Evolutionary conservation across 768 basidiomycete species (phyloP).

Genomic region (Podaxis sp.): DNA sequence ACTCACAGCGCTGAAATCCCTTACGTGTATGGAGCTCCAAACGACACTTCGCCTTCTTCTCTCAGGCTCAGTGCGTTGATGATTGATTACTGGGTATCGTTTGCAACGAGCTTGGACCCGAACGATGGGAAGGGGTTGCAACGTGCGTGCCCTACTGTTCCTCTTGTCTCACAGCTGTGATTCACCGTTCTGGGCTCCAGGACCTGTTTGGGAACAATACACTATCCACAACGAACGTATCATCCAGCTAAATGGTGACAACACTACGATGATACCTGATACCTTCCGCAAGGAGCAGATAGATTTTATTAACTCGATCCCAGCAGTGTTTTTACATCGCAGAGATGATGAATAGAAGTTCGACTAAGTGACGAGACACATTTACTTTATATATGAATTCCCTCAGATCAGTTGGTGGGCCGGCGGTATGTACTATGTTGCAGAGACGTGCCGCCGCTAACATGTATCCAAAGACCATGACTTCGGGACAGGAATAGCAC

Average conservation of each 20-base stretch:
- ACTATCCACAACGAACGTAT: slow-evolving; percentile 21
- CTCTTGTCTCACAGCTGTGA: neutral
- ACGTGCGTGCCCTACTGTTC: slow-evolving; percentile 22
- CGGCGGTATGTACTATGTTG: neutral
- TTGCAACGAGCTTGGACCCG: slow-evolving; percentile 36
- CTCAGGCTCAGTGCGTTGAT: slow-evolving; percentile 30
- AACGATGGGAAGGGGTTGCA: slow-evolving; percentile 34
- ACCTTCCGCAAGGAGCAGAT: slow-evolving; percentile 35
- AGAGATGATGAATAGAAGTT: slow-evolving; percentile 11
- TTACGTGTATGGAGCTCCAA: slow-evolving; percentile 34
- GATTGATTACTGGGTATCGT: slow-evolving; percentile 45
- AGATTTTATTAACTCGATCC: slow-evolving; percentile 34
- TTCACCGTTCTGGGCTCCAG: slow-evolving; percentile 16
- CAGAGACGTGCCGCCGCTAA: neutral
- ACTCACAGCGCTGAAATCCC: slow-evolving; percentile 32
- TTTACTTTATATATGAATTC: no score
- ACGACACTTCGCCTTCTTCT: slow-evolving; percentile 23
- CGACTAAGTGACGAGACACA: neutral
- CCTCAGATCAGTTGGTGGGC: neutral
- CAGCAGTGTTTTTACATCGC: slow-evolving; percentile 24
- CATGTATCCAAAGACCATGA: neutral
- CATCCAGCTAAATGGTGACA: slow-evolving; percentile 34
- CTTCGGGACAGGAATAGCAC: neutral
- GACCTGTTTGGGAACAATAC: slow-evolving; percentile 32
- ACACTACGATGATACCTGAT: slow-evolving; percentile 35